Base-by-base conservation (phyloP, 2,329 filamentous ascomycete species). In the Erysiphe pulchra region DNA sequence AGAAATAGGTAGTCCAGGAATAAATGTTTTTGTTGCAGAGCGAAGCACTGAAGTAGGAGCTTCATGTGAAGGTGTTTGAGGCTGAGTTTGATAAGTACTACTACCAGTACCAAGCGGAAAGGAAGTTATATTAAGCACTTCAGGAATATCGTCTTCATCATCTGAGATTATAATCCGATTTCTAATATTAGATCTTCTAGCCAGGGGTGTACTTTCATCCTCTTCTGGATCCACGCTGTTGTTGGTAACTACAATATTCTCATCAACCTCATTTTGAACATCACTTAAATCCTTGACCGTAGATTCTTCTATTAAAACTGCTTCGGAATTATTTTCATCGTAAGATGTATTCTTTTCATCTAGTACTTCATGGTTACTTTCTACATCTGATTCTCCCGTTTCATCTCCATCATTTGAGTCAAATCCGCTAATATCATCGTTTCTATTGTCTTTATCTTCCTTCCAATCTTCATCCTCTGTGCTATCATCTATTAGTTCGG, bases 21-120 rank as follows among this genome's bases (percentile, higher is more conserved):
- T 79, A 52, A 79, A 78, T 0, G 65, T 70, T 60, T 80, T 80
- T 48, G 70, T 76, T 2, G 75, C 75, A 4, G 75, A 80, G 37
- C 76, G 71, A n/a, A 79, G 58, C 2, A 78, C 72, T 0, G 76
- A 80, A 14, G 67, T 72, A 3, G 76, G 77, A 12, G 63, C 62
- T 50, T 49, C 33, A 51, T 58, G 70, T 16, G 72, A 75, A 28
- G 24, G 24, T 28, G 24, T 28, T 9, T 60, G 57, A 2, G 62
- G 62, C 34, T 60, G 62, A n/a, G 59, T 14, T 14, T 32, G 37
- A 30, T 24, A 37, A 2, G 50, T 49, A 11, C 47, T 56, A n/a
- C 52, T 57, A 10, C 61, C 54, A 28, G 47, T 47, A 31, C 48
- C 46, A 4, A 51, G 44, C 18, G 47, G 45, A 9, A 41, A 36